Percentiles rank a stretch among this genome's conserved stretches.
Conservation (phyloP, 2,329 filamentous ascomycete species). For the Aspergillus neotritici region DNA sequence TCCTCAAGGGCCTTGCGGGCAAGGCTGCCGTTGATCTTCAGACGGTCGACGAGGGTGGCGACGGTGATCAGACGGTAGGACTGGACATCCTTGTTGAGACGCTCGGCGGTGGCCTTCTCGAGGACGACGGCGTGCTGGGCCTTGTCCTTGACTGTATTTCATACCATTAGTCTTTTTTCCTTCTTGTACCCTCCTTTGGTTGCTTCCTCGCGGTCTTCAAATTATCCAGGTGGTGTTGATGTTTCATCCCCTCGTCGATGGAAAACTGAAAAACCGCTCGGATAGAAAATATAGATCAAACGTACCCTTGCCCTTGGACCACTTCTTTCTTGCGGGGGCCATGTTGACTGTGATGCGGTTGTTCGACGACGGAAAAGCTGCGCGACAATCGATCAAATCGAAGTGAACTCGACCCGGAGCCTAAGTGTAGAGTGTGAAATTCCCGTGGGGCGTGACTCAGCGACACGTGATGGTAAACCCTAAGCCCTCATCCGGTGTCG, state of each 20-base stretch:
- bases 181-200: too few relatives aligned
- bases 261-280: too few relatives aligned
- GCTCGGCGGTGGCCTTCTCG: slow-evolving; percentile 95
- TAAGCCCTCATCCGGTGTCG: slow-evolving; percentile 28
- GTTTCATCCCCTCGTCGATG: slow-evolving; percentile 17
- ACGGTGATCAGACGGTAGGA: slow-evolving; percentile 99
- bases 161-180: slow-evolving; percentile 6
- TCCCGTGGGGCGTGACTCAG: slow-evolving; percentile 36
- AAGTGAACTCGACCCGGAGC: slow-evolving; percentile 20
- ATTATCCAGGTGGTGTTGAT: neutral
- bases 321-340: slow-evolving; percentile 54
- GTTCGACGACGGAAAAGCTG: slow-evolving; percentile 28
- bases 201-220: neutral
- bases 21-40: slow-evolving; percentile 99
- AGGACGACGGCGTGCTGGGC: slow-evolving; percentile 97
- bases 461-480: slow-evolving; percentile 18
- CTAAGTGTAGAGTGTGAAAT: slow-evolving; percentile 26
- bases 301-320: slow-evolving; percentile 54
- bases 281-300: slow-evolving; percentile 15
- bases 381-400: slow-evolving; percentile 16
- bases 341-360: slow-evolving; percentile 36
- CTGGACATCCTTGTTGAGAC: slow-evolving; percentile 99
- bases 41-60: slow-evolving; percentile 94
- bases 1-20: slow-evolving; percentile 84
- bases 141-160: slow-evolving; percentile 96